Base-by-base conservation (phyloP, 2,329 filamentous ascomycete genomes). In the Aurifilum marmelostoma region DNA sequence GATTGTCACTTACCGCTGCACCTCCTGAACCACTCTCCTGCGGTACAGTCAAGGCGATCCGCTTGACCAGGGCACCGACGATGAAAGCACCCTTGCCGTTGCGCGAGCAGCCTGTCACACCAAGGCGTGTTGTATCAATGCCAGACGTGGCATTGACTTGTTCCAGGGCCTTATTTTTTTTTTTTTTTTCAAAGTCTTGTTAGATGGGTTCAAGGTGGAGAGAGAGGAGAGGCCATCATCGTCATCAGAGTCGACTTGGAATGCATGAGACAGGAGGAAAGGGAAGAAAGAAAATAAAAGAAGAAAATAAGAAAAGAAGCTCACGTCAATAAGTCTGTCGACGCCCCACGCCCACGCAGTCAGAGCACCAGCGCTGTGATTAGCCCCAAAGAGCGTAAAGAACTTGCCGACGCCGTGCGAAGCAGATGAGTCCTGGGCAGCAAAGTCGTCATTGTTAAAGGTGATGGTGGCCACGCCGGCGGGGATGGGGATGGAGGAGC, bases 331-430 rank as follows among this genome's bases (percentile, higher is more conserved):
- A 72, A 89, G 81, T 65, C 87, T 85, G 73, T 84, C 84, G 2
- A 89, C 85, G 67, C 85, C 88, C 87, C 87, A 90, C 11, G 87
- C 85, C 88, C 88, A 90, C 34, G 88, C 87, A 6, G 84, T 88
- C 71, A 88, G 77, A 8, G 87, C 87, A 65, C 86, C 85, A 18
- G 87, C 87, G 47, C 81, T 83, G 79, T 87, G 84, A 18, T 79
- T 76, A 66, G 79, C 82, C 59, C 87, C 87, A 73, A 88, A 88
- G 6, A 90, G 79, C 60, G 83, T 83, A 78, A 86, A 90, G 79
- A 89, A 90, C 66, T 82, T 81, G 69, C 88, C 88, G 72, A 82
- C 79, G 65, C 87, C 88, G 65, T 87, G 87, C 68, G 82, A 85
- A 27, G 75, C 75, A 47, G 76, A 73, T 63, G 76, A 79, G 16